Evolutionary conservation across 768 basidiomycete species (phyloP), one percentile per base, ranked within the genome.

Genomic region (Naganishia friedmannii): DNA sequence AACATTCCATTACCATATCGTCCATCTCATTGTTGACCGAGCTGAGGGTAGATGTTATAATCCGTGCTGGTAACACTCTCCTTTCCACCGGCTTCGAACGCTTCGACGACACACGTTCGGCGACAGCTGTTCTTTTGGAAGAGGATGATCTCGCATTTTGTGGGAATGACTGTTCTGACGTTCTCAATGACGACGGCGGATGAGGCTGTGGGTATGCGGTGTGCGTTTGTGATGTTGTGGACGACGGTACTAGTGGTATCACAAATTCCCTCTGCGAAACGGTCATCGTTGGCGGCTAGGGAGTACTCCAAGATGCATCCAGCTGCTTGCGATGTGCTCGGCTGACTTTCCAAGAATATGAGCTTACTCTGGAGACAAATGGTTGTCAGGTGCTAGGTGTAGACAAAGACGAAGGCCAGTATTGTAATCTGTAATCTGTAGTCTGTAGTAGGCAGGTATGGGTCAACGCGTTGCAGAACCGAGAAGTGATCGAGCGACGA

Each of bases 1-100:
- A 70, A 55, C 69, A 70, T 28, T 70, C 57, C 42, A 58, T 63
- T 29, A 70, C 58, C 69, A 70, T 70, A 31, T 70, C 69, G 29
- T 70, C 69, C 58, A 70, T 23, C 21, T 70, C 69, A n/a, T 60
- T 60, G 31, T 32, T 32, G 13, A 37, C 69, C 21, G 32, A 39
- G 9, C 29, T 58, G 12, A 31, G 31, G 26, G 31, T 37, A 31
- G 53, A 48, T 39, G 58, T 51, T 15, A 46, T 34, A 12, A 70
- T 70, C 2, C 69, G 58, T 17, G 60, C 69, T 5, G 69, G 69
- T 34, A 65, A 29, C 12, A 70, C 60, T 31, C 69, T 53, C 53
- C 58, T 65, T 39, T 65, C 69, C 39, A 54, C 53, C 37, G 32
- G n/a, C 54, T 65, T 65, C 23, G 32, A 53, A 0, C 45, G 28